Evolutionary conservation across 176 grass and related monocot species (phyloP).

Genomic region (Triticum dicoccoides): DNA sequence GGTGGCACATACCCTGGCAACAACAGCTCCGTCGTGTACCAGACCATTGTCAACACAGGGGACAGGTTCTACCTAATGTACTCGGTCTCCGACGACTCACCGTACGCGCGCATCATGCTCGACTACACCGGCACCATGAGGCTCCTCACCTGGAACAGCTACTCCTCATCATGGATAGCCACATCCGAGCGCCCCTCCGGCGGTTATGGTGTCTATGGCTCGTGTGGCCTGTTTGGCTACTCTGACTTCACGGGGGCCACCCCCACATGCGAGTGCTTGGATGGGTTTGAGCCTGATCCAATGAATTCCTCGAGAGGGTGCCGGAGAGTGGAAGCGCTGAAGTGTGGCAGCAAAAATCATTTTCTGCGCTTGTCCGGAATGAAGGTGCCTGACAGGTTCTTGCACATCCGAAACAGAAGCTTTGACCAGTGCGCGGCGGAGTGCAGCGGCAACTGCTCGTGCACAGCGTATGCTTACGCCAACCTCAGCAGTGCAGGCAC

Average conservation of each 20-base stretch:
- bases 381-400: conserved; percentile 25
- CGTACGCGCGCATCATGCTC: neutral
- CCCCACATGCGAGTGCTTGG: conserved; percentile 38
- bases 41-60: neutral
- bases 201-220: conserved; percentile 22
- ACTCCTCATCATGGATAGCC: neutral
- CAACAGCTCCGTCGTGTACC: neutral
- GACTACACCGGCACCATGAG: conserved; percentile 16
- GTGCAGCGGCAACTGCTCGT: conserved; percentile 58
- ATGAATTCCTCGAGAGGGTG: conserved; percentile 31
- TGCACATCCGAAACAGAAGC: conserved; percentile 27
- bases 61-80: neutral
- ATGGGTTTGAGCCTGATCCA: conserved; percentile 41
- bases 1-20: neutral
- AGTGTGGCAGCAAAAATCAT: neutral
- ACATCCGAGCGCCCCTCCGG: neutral
- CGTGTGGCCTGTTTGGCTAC: conserved; percentile 10
- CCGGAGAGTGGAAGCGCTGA: conserved; percentile 6
- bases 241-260: neutral
- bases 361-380: conserved; percentile 1
- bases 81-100: conserved; percentile 24
- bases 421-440: conserved; percentile 20
- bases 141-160: conserved; percentile 11
- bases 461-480: conserved; percentile 48
- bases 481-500: neutral